These are phyloP conservation scores for Globisporangium rhizosaccharum DNA, from an alignment of 352 stramenopile species.

Conservation along the genomic window DNA sequence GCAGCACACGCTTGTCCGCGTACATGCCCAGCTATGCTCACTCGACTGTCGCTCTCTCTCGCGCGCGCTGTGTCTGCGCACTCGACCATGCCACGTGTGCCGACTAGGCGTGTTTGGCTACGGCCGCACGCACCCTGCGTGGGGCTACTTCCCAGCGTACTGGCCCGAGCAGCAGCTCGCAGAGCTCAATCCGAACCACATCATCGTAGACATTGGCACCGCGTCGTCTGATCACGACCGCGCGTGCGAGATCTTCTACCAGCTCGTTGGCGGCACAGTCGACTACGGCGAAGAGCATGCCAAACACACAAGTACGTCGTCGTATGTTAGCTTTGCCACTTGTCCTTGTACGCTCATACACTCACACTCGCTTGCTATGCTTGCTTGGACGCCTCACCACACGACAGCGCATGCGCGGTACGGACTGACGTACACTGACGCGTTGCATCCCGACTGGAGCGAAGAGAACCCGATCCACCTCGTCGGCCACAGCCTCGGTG, in stretches of 20 bases:
- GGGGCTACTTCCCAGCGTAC: constrained; percentile 40
- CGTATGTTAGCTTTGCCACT: too few species aligned
- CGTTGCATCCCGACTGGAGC: constrained; percentile 41
- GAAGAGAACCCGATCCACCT: constrained; percentile 45
- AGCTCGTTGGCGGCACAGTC: constrained; percentile 47
- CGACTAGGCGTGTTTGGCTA: constrained; percentile 49
- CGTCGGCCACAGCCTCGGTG: constrained; percentile 56
- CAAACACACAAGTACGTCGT: too few species aligned
- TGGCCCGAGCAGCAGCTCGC: constrained; percentile 47
- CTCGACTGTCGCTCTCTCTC: neutral
- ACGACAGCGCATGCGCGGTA: constrained; percentile 35
- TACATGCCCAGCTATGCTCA: neutral
- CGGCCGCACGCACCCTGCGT: constrained; percentile 37
- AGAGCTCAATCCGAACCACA: constrained; percentile 47
- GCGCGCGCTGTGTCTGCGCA: neutral
- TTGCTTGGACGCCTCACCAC: too few species aligned
- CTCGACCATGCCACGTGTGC: too few species aligned
- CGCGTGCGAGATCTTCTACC: constrained; percentile 62
- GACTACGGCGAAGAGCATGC: constrained; percentile 59
- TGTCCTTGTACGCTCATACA: too few species aligned
- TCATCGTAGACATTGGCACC: constrained; percentile 49
- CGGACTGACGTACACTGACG: constrained; percentile 26
- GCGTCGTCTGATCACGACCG: constrained; percentile 71
- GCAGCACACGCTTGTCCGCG: too few species aligned
- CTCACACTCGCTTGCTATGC: too few species aligned